Percentiles rank a stretch among this genome's conserved stretches.
Conservation (phyloP, 2,329 filamentous ascomycete genomes). For the Tolypocladium nubicola region DNA sequence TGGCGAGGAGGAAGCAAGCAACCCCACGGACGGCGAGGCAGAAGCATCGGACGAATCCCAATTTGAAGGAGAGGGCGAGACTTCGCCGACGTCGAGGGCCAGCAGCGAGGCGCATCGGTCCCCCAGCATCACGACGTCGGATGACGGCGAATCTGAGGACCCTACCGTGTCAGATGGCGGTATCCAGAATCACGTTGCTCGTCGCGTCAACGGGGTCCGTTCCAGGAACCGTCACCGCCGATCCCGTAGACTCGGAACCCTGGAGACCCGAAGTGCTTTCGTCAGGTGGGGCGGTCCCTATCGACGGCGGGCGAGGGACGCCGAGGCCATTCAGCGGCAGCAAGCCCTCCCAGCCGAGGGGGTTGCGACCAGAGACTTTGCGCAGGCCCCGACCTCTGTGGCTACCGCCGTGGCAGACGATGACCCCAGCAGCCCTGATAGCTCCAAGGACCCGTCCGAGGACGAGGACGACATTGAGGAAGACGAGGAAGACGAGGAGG, state of each 20-base stretch:
- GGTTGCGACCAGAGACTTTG: conserved; percentile 4
- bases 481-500: neutral
- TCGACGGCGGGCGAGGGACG: neutral
- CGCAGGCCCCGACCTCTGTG: neutral
- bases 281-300: too few relatives aligned
- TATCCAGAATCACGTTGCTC: neutral
- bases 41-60: neutral
- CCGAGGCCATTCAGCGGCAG: neutral
- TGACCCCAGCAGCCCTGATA: neutral
- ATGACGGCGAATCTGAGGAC: neutral
- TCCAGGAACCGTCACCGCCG: neutral
- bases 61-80: neutral
- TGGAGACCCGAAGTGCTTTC: too few relatives aligned
- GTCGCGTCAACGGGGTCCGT: neutral
- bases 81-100: neutral
- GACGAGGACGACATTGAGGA: neutral
- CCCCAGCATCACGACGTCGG: neutral
- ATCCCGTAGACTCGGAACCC: neutral
- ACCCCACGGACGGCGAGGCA: neutral
- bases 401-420: too few relatives aligned
- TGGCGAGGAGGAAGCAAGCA: neutral
- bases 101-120: neutral
- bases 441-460: neutral
- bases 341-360: neutral
- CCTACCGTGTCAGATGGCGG: neutral